Evolutionary conservation across 2,329 filamentous ascomycete genomes (phyloP), one percentile per base, ranked within the genome.

Genomic region (Hirsutella minnesotensis): DNA sequence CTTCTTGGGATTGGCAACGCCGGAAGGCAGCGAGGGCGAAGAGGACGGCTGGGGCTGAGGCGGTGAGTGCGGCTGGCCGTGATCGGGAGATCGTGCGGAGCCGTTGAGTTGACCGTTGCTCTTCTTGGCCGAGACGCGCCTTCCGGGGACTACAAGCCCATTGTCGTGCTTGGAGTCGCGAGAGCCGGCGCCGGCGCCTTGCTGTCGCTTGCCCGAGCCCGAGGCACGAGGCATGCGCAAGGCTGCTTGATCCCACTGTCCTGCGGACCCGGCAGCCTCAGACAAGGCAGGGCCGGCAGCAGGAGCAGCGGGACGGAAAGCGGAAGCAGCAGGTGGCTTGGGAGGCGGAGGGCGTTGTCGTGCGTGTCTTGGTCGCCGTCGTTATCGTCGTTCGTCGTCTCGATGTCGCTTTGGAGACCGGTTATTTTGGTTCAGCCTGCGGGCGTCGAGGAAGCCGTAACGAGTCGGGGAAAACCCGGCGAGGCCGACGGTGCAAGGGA

Each of bases 151-250:
- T 73, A 88, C 83, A 63, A 87, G 73, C 59, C 86, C 87, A 81
- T 86, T 88, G 68, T 95, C 88, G 68, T 94, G 83, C 64, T 83
- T 79, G 57, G 72, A 77, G 66, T 82, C 82, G 68, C 79, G 79
- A 63, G 80, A 74, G 67, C 71, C 82, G 52, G 65, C 65, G 60
- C 70, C 70, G 60, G 70, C 70, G 66, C 70, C 72, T 67, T 71
- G 69, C 63, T 77, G 72, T 76, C 74, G 73, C 71, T 79, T 79
- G 62, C 68, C 62, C 61, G 70, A 70, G 61, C 65, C 68, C 55
- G 72, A 67, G 58, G 67, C 70, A 61, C 75, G 75, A 78, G 75
- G 73, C 75, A 79, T 79, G 71, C 71, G 70, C 65, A 41, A 27
- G 39, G 30, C 20, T 36, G 24, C 15, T 13, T 51, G 51, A 48